Conservation (phyloP, 495 filamentous ascomycete genomes). For the Aspergillus asperescens region DNA sequence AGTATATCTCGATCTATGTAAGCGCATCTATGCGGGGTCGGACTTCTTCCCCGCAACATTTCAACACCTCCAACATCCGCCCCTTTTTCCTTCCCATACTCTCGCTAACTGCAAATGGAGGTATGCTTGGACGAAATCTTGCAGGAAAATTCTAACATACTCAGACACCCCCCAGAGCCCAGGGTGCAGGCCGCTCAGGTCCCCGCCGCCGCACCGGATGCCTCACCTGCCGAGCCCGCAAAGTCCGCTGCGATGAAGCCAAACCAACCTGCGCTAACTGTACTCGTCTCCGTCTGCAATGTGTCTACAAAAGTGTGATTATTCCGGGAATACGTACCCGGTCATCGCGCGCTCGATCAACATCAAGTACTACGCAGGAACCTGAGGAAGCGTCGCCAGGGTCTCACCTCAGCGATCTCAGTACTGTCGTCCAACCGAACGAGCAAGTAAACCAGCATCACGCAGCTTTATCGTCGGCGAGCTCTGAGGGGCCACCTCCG, state of each 20-base stretch:
- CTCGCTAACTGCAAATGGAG: not conserved
- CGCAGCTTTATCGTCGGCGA: not conserved
- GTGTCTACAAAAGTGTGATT: constrained; percentile 26
- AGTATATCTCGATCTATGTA: not conserved
- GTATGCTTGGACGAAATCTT: not conserved
- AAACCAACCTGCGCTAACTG: constrained; percentile 40
- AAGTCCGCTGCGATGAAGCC: constrained; percentile 42
- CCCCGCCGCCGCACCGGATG: constrained; percentile 43
- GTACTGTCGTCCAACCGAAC: constrained; percentile 29
- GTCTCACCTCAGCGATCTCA: constrained; percentile 13
- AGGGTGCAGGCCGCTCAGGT: constrained; percentile 36
- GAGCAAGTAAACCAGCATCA: constrained; percentile 4
- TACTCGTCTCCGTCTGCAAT: constrained; percentile 33
- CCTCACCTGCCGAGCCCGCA: constrained; percentile 42
- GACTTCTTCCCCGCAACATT: constrained; percentile 1
- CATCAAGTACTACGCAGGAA: constrained; percentile 12
- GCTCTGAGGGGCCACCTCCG: not conserved
- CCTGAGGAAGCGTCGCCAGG: constrained; percentile 8
- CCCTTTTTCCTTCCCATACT: not conserved
- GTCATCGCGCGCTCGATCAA: constrained; percentile 6
- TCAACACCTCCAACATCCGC: not conserved
- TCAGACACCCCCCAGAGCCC: constrained; percentile 32
- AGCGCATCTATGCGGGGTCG: constrained; percentile 1
- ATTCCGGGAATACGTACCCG: constrained; percentile 18
- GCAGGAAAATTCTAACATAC: not conserved